A percentile compares a stretch with the other conserved stretches of the same genome.
These are phyloP conservation scores for Aspergillus ustus DNA, from an alignment of 2,329 filamentous ascomycete genomes.

Conservation along the genomic window DNA sequence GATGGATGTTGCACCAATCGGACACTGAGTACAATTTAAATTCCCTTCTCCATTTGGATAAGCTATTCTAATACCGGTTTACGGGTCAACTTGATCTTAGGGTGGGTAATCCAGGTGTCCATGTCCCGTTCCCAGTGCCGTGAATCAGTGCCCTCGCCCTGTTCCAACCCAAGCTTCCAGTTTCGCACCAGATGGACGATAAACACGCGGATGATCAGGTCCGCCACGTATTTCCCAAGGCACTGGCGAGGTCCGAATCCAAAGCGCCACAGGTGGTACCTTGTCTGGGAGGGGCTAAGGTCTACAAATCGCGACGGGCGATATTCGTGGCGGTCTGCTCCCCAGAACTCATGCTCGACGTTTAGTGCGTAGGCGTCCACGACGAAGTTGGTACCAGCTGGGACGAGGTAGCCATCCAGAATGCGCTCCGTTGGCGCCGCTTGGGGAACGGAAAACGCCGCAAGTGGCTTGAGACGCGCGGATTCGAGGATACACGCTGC, in stretches of 20 bases:
- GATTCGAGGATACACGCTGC: slow-evolving; percentile 48
- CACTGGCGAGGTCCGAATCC: slow-evolving; percentile 53
- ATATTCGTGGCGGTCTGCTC: slow-evolving; percentile 38
- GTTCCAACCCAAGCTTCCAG: too few relatives aligned
- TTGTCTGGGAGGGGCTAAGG: neutral
- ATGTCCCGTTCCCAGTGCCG: slow-evolving; percentile 5
- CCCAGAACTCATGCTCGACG: slow-evolving; percentile 46
- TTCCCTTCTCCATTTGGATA: too few relatives aligned
- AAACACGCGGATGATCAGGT: slow-evolving; percentile 38
- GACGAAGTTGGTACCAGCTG: slow-evolving; percentile 46
- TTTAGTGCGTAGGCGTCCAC: slow-evolving; percentile 53
- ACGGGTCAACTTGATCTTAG: slow-evolving; percentile 8
- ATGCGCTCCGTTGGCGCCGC: slow-evolving; percentile 40
- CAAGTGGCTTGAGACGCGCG: slow-evolving; percentile 43
- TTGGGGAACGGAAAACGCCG: slow-evolving; percentile 50
- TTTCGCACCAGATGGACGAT: neutral
- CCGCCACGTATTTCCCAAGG: slow-evolving; percentile 48
- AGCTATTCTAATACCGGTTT: too few relatives aligned
- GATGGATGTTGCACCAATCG: too few relatives aligned
- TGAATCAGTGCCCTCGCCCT: slow-evolving; percentile 1
- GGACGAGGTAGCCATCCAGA: slow-evolving; percentile 43
- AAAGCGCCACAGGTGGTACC: slow-evolving; percentile 52
- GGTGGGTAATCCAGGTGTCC: slow-evolving; percentile 18
- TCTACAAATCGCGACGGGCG: slow-evolving; percentile 35
- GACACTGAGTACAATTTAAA: too few relatives aligned